A percentile compares a stretch with the other conserved stretches of the same genome.
These are phyloP conservation scores for Hericium coralloides DNA, from an alignment of 768 basidiomycete genomes.

Conservation along the genomic window DNA sequence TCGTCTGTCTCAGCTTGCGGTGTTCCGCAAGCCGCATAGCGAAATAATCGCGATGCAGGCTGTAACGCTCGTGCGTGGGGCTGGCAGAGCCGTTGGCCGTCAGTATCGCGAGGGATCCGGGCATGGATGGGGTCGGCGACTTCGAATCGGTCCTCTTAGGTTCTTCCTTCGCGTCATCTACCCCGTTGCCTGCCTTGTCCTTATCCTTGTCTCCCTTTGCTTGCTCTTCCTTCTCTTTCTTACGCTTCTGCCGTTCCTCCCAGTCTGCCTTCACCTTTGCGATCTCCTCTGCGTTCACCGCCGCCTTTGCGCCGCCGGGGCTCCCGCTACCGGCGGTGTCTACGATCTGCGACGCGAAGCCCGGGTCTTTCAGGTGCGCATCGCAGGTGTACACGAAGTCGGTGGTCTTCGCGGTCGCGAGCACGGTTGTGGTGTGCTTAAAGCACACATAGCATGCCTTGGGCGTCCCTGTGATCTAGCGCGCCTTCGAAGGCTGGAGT, in stretches of 20 bases:
- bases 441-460: constrained; percentile 74
- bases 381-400: constrained; percentile 87
- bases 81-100: constrained; percentile 9
- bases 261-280: constrained; percentile 71
- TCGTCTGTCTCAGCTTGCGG: constrained; percentile 54
- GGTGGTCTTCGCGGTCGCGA: constrained; percentile 72
- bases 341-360: constrained; percentile 53
- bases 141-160: constrained; percentile 20
- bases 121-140: constrained; percentile 23
- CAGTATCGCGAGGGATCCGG: constrained; percentile 20
- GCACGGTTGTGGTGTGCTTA: constrained; percentile 73
- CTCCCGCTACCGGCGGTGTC: constrained; percentile 25
- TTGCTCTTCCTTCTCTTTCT: constrained; percentile 38
- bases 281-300: constrained; percentile 59
- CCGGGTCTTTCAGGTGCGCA: constrained; percentile 69
- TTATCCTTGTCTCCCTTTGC: constrained; percentile 29
- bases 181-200: constrained; percentile 24
- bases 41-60: constrained; percentile 79
- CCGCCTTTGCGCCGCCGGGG: constrained; percentile 19
- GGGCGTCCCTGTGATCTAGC: constrained; percentile 67
- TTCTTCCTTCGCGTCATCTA: constrained; percentile 28
- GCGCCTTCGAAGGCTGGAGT: background rate
- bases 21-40: constrained; percentile 73
- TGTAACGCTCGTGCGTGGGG: constrained; percentile 62
- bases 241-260: constrained; percentile 63